Percentiles rank a stretch among this genome's conserved stretches.
Conservation (phyloP, 306 rosid genomes). For the Casuarina cunninghamiana region DNA sequence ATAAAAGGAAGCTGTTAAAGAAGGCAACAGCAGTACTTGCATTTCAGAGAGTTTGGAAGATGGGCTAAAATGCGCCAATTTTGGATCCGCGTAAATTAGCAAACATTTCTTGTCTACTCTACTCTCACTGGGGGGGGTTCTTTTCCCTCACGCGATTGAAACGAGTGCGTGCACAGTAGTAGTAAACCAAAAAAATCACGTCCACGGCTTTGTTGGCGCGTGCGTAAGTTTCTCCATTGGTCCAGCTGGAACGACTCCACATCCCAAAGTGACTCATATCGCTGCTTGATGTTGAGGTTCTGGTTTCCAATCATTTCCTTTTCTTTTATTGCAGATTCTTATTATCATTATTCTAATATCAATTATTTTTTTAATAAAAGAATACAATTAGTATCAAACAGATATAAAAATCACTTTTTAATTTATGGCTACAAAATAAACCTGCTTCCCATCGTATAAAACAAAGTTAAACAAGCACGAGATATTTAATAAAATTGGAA, state of each 20-base stretch:
- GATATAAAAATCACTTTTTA: too few species aligned
- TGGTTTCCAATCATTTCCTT: background rate
- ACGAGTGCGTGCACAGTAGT: background rate
- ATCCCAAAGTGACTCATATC: slow-evolving; percentile 24
- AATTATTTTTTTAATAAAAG: background rate
- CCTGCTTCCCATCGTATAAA: too few species aligned
- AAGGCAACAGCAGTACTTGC: slow-evolving; percentile 30
- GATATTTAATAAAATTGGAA: too few species aligned
- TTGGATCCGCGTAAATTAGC: slow-evolving; percentile 49
- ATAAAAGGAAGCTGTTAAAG: slow-evolving; percentile 11
- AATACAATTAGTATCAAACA: background rate
- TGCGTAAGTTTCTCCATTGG: slow-evolving; percentile 4
- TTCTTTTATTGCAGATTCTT: background rate
- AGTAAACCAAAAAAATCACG: background rate
- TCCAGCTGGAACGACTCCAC: too few species aligned
- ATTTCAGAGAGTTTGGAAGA: slow-evolving; percentile 43
- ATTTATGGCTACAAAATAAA: too few species aligned
- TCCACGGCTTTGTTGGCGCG: slow-evolving; percentile 15
- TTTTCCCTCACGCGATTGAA: background rate
- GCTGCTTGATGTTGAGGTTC: slow-evolving; percentile 49
- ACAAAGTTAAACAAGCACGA: too few species aligned
- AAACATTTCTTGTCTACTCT: slow-evolving; percentile 26
- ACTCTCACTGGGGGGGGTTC: background rate
- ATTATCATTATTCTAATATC: background rate
- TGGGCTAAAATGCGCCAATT: slow-evolving; percentile 58